Evolutionary conservation across 805 yeast genomes (phyloP).

Genomic region (Starmera caribaea): DNA sequence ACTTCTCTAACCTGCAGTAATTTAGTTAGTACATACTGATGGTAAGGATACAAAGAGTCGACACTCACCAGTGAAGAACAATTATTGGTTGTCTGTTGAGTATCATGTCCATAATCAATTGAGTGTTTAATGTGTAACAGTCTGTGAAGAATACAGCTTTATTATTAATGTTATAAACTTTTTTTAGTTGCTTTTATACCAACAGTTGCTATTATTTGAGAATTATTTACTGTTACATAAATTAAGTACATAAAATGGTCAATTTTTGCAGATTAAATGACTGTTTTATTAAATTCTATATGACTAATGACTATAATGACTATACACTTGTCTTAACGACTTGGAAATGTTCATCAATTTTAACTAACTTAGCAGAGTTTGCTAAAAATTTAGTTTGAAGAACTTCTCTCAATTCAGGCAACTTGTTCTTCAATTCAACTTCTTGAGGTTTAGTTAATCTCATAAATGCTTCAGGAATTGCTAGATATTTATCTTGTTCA

Average conservation of each 20-base stretch:
- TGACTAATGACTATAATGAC: too few relatives aligned
- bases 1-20: conserved; percentile 32
- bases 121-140: too few relatives aligned
- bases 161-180: too few relatives aligned
- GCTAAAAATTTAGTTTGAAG: conserved; percentile 36
- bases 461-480: conserved; percentile 26
- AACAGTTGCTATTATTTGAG: too few relatives aligned
- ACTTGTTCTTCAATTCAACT: conserved; percentile 30
- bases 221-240: too few relatives aligned
- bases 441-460: conserved; percentile 29
- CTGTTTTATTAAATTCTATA: too few relatives aligned
- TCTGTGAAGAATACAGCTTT: too few relatives aligned
- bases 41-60: not conserved
- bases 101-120: too few relatives aligned
- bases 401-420: conserved; percentile 24
- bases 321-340: not conserved
- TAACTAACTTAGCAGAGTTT: conserved; percentile 36
- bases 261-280: too few relatives aligned
- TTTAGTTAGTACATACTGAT: not conserved
- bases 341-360: conserved; percentile 23
- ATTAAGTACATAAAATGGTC: too few relatives aligned
- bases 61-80: conserved; percentile 15
- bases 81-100: conserved; percentile 4
- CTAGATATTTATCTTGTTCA: conserved; percentile 30
- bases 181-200: too few relatives aligned